These are phyloP conservation scores for Trichoderma oligosporum DNA, from an alignment of 2,329 filamentous ascomycete genomes.

Conservation along the genomic window DNA sequence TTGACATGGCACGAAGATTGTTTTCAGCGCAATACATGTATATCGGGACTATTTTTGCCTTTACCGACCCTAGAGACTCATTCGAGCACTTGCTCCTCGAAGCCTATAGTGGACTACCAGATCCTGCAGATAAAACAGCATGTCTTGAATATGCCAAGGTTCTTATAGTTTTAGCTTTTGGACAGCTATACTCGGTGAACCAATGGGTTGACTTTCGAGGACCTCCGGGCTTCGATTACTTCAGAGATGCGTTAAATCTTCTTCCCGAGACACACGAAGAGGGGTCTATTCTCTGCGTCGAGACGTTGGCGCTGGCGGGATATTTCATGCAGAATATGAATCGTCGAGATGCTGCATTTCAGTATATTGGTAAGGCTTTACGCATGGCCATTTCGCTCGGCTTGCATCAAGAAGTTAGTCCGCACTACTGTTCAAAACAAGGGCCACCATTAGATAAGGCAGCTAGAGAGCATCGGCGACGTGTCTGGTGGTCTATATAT, in stretches of 20 bases:
- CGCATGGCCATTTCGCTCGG: conserved; percentile 56
- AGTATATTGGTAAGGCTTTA: conserved; percentile 52
- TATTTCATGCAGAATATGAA: conserved; percentile 58
- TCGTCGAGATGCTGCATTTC: conserved; percentile 50
- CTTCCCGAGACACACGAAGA: conserved; percentile 54
- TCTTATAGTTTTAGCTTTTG: conserved; percentile 51
- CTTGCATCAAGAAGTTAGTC: conserved; percentile 50
- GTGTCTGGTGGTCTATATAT: conserved; percentile 56
- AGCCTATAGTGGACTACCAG: conserved; percentile 42
- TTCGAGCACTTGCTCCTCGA: conserved; percentile 45
- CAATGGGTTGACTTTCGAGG: conserved; percentile 51
- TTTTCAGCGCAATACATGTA: conserved; percentile 52
- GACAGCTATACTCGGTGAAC: conserved; percentile 55
- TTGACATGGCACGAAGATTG: conserved; percentile 47
- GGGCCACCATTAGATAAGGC: conserved; percentile 34
- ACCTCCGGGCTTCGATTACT: conserved; percentile 54
- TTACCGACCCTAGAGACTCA: conserved; percentile 41
- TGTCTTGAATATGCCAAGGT: conserved; percentile 51
- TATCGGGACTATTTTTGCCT: conserved; percentile 55
- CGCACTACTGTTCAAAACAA: conserved; percentile 39
- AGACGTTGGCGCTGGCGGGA: conserved; percentile 51
- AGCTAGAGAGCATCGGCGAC: conserved; percentile 46
- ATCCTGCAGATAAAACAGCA: conserved; percentile 42
- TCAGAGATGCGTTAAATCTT: conserved; percentile 48
- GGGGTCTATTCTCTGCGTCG: conserved; percentile 51